A percentile compares a stretch with the other conserved stretches of the same genome.
Evolutionary conservation across 495 filamentous ascomycete genomes (phyloP).

Genomic region (Aspergillus nanangensis): DNA sequence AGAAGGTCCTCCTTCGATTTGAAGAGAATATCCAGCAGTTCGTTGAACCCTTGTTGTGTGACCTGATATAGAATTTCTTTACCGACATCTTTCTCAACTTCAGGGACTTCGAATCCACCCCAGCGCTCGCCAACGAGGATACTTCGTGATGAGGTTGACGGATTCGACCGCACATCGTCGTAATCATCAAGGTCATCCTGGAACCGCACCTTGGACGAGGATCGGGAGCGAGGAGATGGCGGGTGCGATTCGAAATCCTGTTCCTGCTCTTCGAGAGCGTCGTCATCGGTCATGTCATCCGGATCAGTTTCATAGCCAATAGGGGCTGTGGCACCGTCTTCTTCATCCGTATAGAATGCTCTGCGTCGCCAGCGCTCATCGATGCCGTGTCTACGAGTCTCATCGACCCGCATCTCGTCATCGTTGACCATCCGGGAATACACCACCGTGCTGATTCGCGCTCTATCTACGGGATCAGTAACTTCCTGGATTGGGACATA

Average conservation of each 20-base stretch:
- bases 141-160: conserved; percentile 73
- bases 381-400: conserved; percentile 47
- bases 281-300: conserved; percentile 36
- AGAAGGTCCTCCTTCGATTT: conserved; percentile 73
- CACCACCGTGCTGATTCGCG: conserved; percentile 34
- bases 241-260: conserved; percentile 41
- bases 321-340: conserved; percentile 63
- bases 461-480: conserved; percentile 34
- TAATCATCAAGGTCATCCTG: conserved; percentile 68
- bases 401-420: conserved; percentile 33
- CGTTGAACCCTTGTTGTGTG: conserved; percentile 85
- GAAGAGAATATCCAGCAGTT: conserved; percentile 84
- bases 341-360: conserved; percentile 76
- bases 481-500: conserved; percentile 37
- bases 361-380: conserved; percentile 69
- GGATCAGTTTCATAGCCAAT: conserved; percentile 63
- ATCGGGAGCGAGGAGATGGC: conserved; percentile 65
- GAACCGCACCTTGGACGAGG: conserved; percentile 81
- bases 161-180: conserved; percentile 72
- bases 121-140: conserved; percentile 70
- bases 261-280: conserved; percentile 29
- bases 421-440: conserved; percentile 39
- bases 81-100: conserved; percentile 74
- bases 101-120: conserved; percentile 78
- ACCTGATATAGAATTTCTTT: conserved; percentile 89